A percentile compares a stretch with the other conserved stretches of the same genome.
Conservation (phyloP, 2,329 filamentous ascomycete genomes). For the Cryphonectria naterciae region DNA sequence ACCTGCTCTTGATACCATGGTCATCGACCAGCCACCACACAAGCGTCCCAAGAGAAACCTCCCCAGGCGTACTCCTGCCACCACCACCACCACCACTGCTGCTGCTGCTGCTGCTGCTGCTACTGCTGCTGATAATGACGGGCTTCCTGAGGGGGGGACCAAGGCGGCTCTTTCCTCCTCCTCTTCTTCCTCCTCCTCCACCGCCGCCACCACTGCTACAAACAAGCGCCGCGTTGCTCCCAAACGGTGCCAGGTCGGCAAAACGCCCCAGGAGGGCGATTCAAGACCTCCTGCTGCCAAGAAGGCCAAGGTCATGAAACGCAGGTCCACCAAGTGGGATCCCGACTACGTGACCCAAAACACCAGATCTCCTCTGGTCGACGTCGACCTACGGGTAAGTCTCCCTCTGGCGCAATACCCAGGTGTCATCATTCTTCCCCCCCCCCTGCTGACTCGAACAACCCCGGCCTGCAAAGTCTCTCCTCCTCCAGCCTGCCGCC, state of each 20-base stretch:
- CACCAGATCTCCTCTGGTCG: slow-evolving; percentile 41
- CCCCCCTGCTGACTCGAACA: slow-evolving; percentile 19
- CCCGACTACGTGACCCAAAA: slow-evolving; percentile 42
- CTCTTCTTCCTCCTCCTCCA: too few relatives aligned
- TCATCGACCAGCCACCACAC: neutral
- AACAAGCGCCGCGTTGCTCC: slow-evolving; percentile 15
- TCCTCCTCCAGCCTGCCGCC: slow-evolving; percentile 42
- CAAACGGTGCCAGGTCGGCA: slow-evolving; percentile 8
- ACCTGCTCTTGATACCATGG: neutral
- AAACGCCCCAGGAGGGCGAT: neutral
- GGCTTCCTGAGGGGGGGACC: slow-evolving; percentile 6
- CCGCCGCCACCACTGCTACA: neutral
- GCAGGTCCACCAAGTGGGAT: slow-evolving; percentile 34
- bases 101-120: neutral
- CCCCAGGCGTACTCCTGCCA: neutral
- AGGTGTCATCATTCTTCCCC: neutral
- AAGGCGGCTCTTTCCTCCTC: neutral
- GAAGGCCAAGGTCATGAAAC: slow-evolving; percentile 32
- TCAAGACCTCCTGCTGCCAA: slow-evolving; percentile 30
- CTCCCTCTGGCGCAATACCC: neutral
- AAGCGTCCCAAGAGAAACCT: neutral
- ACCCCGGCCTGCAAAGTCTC: slow-evolving; percentile 34
- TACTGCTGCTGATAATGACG: neutral
- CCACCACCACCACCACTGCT: neutral
- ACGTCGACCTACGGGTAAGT: slow-evolving; percentile 42